Base-by-base conservation (phyloP, 495 filamentous ascomycete genomes). In the Hypomontagnella submonticulosa region DNA sequence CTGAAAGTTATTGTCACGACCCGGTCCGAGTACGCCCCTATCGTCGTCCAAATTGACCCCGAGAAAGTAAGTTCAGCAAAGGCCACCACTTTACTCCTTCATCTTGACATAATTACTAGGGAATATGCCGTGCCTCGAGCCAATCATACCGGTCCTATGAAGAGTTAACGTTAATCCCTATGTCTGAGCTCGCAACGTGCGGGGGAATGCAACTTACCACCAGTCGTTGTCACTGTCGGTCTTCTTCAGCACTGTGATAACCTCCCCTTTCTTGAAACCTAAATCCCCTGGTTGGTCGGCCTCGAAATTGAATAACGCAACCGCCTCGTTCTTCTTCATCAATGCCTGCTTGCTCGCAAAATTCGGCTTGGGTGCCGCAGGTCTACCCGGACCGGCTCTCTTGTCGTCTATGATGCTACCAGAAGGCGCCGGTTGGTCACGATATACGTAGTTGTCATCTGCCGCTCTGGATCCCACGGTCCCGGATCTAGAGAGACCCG, bases 201-300 rank as follows among this genome's bases (percentile, higher is more conserved):
- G 8, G n/a, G 34, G 33, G 6, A 37, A 9, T 7, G 54, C 47
- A 27, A 81, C 83, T 71, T 80, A 91, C 93, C 93, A 97, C 86
- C 94, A 96, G 75, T 97, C 93, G 8, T 87, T 88, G 61, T 90
- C 89, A 63, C 86, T 92, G 0, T 99, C 92, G n/a, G 95, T 97
- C 73, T 91, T 90, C 80, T 99, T 98, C 15, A 94, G 76, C 56
- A 99, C 95, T n/a, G 93, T 97, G 65, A 99, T 97, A 48, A 98
- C 79, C 33, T 99, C 95, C 15, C 95, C 95, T 81, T 99, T 98
- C 82, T 96, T 96, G 82, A 98, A 98, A 0, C 88, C 90, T 58
- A 99, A 76, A 73, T 99, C 95, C 18, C 95, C 95, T 0, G 90
- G 87, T 71, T 99, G 93, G 71, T 97, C 93, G 3, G 92, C 88